Evolutionary conservation across 108 stramenopile species (phyloP), one percentile per base, ranked within the genome.

Genomic region (Schizochytrium sp.): DNA sequence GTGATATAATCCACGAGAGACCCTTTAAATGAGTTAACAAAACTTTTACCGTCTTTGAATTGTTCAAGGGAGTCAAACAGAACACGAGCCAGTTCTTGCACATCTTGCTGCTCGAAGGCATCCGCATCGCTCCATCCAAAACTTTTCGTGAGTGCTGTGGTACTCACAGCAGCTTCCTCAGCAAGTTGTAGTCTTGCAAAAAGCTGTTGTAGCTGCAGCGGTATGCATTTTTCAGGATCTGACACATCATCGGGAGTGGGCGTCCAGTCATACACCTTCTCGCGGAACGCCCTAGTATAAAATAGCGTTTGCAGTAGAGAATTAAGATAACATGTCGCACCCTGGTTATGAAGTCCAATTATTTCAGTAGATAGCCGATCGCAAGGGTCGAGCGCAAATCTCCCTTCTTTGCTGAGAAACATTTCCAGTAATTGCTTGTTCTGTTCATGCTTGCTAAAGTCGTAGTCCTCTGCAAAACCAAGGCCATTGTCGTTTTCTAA

Each of bases 271-370:
- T 92, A 93, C 7, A 93, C 72, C 3, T 55, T 56, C 42, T 60
- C 28, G 64, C 94, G 93, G 47, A 94, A 92, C 15, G 47, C 61
- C 50, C n/a, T 50, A 57, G 87, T 90, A 61, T 76, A 61, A 87
- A 91, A 94, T 13, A 94, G 69, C 44, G 89, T 89, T 89, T 94
- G 94, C 55, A 94, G 72, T 50, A 94, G 92, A n/a, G 92, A 92
- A 87, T 92, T 94, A 41, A 94, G 60, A 90, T 94, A 94, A 87
- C 94, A 94, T 3, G 93, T 94, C 46, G 93, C 92, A 45, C 94
- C 94, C 55, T 94, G 90, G 87, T 94, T 94, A 17, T 44, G 57
- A 8, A 94, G 92, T 41, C 94, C 94, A 41, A 83, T 40, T 10
- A 55, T 55, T 28, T 49, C 76, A 2, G 47, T 83, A 28, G 76